Percentiles rank a stretch among this genome's conserved stretches.
Conservation (phyloP, 352 stramenopile genomes). For the Pythium plurisporium region DNA sequence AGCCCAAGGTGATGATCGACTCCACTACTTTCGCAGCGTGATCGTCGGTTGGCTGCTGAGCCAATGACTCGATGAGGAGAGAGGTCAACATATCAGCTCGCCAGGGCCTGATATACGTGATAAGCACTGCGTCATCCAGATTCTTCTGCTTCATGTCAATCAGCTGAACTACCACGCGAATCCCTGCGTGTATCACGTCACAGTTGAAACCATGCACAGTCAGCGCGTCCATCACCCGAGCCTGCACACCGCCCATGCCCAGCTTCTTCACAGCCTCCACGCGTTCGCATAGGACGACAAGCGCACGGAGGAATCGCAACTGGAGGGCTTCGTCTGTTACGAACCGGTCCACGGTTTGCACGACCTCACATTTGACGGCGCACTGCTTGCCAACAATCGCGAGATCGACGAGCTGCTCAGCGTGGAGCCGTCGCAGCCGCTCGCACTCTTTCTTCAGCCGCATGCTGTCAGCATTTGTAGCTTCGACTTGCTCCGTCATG, state of each 20-base stretch:
- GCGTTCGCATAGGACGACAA: slow-evolving; percentile 14
- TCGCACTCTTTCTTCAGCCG: slow-evolving; percentile 1
- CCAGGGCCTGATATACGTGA: slow-evolving; percentile 15
- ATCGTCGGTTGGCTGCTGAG: neutral
- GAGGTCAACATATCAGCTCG: neutral
- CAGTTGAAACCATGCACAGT: neutral
- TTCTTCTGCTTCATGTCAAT: slow-evolving; percentile 1
- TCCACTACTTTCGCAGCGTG: neutral
- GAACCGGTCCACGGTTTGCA: slow-evolving; percentile 10
- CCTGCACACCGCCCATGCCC: slow-evolving; percentile 11
- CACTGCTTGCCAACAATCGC: neutral
- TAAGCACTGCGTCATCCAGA: neutral
- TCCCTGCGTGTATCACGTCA: neutral
- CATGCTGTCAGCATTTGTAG: neutral
- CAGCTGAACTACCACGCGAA: neutral
- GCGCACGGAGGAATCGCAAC: slow-evolving; percentile 16
- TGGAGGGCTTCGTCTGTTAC: neutral
- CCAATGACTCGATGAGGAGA: neutral
- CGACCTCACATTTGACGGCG: slow-evolving; percentile 18
- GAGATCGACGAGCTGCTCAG: neutral
- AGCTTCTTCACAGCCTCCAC: slow-evolving; percentile 10
- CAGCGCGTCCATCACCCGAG: slow-evolving; percentile 6
- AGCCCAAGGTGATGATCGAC: neutral
- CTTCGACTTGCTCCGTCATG: slow-evolving; percentile 1
- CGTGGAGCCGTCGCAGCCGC: neutral